A percentile compares a stretch with the other conserved stretches of the same genome.
phyloP scores from a whole-genome alignment of 768 basidiomycete species.

The Leccinum rimulosum region DNA sequence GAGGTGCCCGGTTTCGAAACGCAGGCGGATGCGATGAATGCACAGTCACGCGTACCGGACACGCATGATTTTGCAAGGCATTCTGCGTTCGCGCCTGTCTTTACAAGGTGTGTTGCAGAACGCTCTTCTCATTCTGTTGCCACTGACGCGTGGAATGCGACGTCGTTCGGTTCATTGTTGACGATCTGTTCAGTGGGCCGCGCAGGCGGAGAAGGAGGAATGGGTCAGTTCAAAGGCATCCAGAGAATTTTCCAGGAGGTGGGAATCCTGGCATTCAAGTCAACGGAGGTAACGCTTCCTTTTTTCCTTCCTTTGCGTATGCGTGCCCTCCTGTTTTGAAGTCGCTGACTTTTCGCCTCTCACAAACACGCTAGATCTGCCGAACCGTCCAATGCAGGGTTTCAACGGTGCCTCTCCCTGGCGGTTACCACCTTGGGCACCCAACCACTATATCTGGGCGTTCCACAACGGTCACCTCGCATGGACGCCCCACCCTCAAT shows the following conservation, averaged over 20 bases:
- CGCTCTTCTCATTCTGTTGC: background rate
- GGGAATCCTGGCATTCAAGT: conserved; percentile 21
- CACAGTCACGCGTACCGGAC: conserved; percentile 3
- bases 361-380: conserved; percentile 6
- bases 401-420: background rate
- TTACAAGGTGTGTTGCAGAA: background rate
- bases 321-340: background rate
- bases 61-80: conserved; percentile 14
- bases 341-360: conserved; percentile 4
- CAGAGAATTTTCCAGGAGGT: conserved; percentile 16
- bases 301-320: background rate
- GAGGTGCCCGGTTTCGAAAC: conserved; percentile 16
- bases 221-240: background rate
- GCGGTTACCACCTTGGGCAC: conserved; percentile 15
- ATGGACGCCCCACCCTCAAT: conserved; percentile 26
- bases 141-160: conserved; percentile 1
- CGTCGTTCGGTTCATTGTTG: conserved; percentile 10
- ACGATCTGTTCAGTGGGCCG: conserved; percentile 4
- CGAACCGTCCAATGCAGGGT: background rate
- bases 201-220: background rate
- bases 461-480: conserved; percentile 23
- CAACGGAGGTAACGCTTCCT: conserved; percentile 11
- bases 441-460: conserved; percentile 24
- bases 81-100: conserved; percentile 21
- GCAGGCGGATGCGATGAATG: background rate